Evolutionary conservation across 495 filamentous ascomycete species (phyloP).

Genomic region (Aspergillus diversus): DNA sequence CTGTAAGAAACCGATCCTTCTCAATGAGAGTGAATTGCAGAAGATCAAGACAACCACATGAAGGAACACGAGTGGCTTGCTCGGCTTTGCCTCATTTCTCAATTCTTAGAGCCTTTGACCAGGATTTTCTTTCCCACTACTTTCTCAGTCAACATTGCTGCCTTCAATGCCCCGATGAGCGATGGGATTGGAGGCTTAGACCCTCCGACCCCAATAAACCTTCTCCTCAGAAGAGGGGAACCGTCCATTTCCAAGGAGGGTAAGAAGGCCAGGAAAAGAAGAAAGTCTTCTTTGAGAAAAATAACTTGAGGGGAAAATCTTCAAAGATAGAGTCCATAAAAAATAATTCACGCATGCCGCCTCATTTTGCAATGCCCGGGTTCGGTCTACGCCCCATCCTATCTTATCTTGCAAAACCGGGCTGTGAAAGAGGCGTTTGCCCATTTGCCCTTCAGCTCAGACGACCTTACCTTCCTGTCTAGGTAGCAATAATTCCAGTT

Average conservation of each 20-base stretch:
- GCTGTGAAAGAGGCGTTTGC: constrained; percentile 9
- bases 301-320: no score
- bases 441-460: constrained; percentile 11
- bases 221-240: not conserved
- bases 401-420: not conserved
- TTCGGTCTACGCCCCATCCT: constrained; percentile 13
- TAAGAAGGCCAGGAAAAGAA: not conserved
- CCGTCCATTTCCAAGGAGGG: not conserved
- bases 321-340: not conserved
- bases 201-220: not conserved
- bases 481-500: constrained; percentile 8
- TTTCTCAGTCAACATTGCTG: constrained; percentile 7
- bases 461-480: not conserved
- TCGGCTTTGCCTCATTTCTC: constrained; percentile 11
- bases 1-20: not conserved
- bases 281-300: no score
- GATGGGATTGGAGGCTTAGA: constrained; percentile 4
- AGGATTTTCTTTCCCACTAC: not conserved
- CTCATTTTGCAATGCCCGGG: constrained; percentile 20
- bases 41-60: not conserved
- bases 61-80: constrained; percentile 11
- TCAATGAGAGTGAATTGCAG: not conserved
- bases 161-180: constrained; percentile 5
- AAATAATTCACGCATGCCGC: constrained; percentile 17
- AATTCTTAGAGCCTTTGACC: constrained; percentile 9